A percentile compares a stretch with the other conserved stretches of the same genome.
Evolutionary conservation across 768 basidiomycete genomes (phyloP).

Genomic region (Sporobolomyces pararoseus): DNA sequence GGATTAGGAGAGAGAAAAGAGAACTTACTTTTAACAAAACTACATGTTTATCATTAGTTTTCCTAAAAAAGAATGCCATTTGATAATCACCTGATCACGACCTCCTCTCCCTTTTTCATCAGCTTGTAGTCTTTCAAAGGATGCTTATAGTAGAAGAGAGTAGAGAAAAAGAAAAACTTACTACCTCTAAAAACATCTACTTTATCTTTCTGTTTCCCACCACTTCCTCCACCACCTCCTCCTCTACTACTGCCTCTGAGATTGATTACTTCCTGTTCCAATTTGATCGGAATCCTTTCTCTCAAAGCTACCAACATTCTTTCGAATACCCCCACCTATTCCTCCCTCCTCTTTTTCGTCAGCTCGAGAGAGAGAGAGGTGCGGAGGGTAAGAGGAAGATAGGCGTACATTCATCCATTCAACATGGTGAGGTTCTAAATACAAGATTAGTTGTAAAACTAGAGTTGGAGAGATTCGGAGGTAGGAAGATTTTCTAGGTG

Average conservation of each 20-base stretch:
- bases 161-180: conserved; percentile 1
- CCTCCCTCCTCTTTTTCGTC: background rate
- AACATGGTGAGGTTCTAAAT: conserved; percentile 38
- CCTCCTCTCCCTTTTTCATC: background rate
- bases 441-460: conserved; percentile 43
- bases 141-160: background rate
- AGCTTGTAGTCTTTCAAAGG: background rate
- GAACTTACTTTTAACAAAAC: conserved; percentile 43
- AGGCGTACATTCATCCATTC: conserved; percentile 38
- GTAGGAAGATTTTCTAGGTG: conserved; percentile 41
- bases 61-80: conserved; percentile 46
- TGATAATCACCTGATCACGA: conserved; percentile 35
- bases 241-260: background rate
- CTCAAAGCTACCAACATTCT: conserved; percentile 41
- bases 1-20: too few species aligned
- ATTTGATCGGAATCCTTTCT: conserved; percentile 41
- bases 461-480: conserved; percentile 39
- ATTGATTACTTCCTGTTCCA: conserved; percentile 16
- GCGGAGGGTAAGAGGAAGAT: background rate
- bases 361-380: background rate
- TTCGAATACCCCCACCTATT: conserved; percentile 38
- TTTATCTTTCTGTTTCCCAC: conserved; percentile 33
- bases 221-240: conserved; percentile 10
- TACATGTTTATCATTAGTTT: conserved; percentile 39
- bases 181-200: conserved; percentile 45